A percentile compares a stretch with the other conserved stretches of the same genome.
phyloP scores from a whole-genome alignment of 2,329 filamentous ascomycete genomes.

The Sporothrix mexicana region DNA sequence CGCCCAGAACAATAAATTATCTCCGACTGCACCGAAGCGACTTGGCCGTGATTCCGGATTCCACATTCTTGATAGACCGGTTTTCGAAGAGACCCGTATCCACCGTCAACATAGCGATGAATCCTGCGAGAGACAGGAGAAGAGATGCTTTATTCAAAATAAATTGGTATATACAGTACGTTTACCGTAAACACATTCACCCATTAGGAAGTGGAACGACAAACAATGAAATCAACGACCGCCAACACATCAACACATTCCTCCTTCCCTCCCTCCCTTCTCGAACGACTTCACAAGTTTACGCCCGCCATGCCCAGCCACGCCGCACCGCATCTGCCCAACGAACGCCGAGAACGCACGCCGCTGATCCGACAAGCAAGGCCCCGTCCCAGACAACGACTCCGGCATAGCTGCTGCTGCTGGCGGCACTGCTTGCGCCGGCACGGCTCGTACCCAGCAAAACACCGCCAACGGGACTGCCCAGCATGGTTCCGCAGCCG shows the following conservation, averaged over 20 bases:
- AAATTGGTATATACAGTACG: constrained; percentile 1
- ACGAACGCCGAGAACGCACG: constrained; percentile 51
- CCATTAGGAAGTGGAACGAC: no score
- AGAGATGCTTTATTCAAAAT: not conserved
- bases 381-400: constrained; percentile 52
- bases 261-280: not conserved
- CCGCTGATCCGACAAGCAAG: constrained; percentile 47
- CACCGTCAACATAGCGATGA: not conserved
- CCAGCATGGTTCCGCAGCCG: constrained; percentile 52
- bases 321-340: constrained; percentile 42
- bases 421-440: not conserved
- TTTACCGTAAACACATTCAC: not conserved
- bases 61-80: not conserved
- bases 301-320: constrained; percentile 38
- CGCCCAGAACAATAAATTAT: not conserved
- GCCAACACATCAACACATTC: not conserved
- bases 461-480: constrained; percentile 52
- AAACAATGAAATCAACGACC: not conserved
- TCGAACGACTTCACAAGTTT: not conserved
- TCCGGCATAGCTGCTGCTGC: constrained; percentile 45
- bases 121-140: not conserved
- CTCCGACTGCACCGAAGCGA: constrained; percentile 10
- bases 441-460: constrained; percentile 42
- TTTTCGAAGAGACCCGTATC: not conserved
- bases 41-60: not conserved